phyloP scores from a whole-genome alignment of 2,329 filamentous ascomycete genomes.

The Alternaria sp. region DNA sequence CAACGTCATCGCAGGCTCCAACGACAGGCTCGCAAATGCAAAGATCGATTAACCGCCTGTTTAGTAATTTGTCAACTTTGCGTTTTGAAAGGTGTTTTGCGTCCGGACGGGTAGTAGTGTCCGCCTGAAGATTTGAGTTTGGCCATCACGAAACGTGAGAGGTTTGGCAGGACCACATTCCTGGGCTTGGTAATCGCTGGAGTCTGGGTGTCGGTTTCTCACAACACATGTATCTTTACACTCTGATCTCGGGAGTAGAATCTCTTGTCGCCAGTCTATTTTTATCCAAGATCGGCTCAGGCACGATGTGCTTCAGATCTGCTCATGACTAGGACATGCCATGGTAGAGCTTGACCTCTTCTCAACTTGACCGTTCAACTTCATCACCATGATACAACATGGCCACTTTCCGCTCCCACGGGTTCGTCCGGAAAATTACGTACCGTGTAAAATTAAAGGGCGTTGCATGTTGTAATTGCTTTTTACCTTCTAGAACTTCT shows the following conservation, averaged over 20 bases:
- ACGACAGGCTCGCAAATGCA: slow-evolving; percentile 72
- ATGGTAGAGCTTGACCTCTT: slow-evolving; percentile 4
- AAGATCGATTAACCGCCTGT: slow-evolving; percentile 71
- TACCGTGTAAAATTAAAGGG: slow-evolving; percentile 21
- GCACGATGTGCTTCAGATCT: slow-evolving; percentile 30
- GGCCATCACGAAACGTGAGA: slow-evolving; percentile 43
- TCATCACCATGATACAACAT: not conserved
- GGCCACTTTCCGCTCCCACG: not conserved
- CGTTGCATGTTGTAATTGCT: slow-evolving; percentile 12
- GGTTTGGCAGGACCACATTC: slow-evolving; percentile 38
- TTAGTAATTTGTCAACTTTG: slow-evolving; percentile 44
- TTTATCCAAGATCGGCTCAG: slow-evolving; percentile 20
- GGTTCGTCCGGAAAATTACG: slow-evolving; percentile 7
- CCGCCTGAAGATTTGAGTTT: slow-evolving; percentile 25
- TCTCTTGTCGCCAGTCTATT: slow-evolving; percentile 23
- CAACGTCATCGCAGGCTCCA: slow-evolving; percentile 81
- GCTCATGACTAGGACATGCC: slow-evolving; percentile 7
- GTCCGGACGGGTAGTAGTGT: slow-evolving; percentile 11
- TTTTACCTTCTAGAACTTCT: slow-evolving; percentile 22
- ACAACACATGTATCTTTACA: slow-evolving; percentile 17
- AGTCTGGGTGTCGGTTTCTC: slow-evolving; percentile 33
- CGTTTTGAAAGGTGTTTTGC: slow-evolving; percentile 32
- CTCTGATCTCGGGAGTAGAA: slow-evolving; percentile 15
- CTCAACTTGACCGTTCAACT: slow-evolving; percentile 7
- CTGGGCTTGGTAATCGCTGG: slow-evolving; percentile 31